A percentile compares a stretch with the other conserved stretches of the same genome.
phyloP scores from a whole-genome alignment of 2,329 filamentous ascomycete genomes.

The Microcyclosporella mali region DNA sequence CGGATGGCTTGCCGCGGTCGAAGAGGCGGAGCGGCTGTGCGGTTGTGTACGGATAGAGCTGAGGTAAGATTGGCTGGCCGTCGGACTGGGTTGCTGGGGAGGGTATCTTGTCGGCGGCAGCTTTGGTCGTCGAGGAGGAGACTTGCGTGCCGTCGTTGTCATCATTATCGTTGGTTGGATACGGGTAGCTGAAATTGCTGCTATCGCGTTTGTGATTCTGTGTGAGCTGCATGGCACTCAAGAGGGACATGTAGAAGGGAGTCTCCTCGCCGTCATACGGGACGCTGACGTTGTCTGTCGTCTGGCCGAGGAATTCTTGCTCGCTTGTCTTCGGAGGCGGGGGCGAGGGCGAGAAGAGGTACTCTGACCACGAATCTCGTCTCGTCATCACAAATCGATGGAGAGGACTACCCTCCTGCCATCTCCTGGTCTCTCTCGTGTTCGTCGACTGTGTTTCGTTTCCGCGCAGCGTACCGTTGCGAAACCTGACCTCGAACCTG shows the following conservation, averaged over 20 bases:
- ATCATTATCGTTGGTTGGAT: constrained; percentile 6
- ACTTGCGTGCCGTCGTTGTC: neutral
- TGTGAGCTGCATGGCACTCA: constrained; percentile 29
- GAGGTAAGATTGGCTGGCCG: constrained; percentile 65
- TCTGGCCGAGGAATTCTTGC: constrained; percentile 75
- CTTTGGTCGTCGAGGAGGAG: neutral
- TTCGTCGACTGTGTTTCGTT: constrained; percentile 20
- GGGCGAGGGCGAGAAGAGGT: constrained; percentile 46
- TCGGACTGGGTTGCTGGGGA: constrained; percentile 57
- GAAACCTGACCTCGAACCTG: constrained; percentile 64
- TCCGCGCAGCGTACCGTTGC: constrained; percentile 44
- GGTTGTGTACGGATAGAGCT: constrained; percentile 62
- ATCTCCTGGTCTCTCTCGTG: constrained; percentile 4
- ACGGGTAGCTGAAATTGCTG: constrained; percentile 22
- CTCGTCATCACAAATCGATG: constrained; percentile 4
- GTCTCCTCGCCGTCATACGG: constrained; percentile 78
- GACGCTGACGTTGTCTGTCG: constrained; percentile 66
- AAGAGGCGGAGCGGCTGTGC: constrained; percentile 76
- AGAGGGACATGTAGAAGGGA: constrained; percentile 77
- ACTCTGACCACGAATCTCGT: constrained; percentile 19
- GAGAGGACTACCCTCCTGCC: constrained; percentile 5
- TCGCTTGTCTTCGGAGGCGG: constrained; percentile 59
- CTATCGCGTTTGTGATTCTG: constrained; percentile 17
- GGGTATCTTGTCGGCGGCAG: constrained; percentile 47
- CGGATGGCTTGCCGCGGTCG: constrained; percentile 70